Percentiles rank a stretch among this genome's conserved stretches.
Conservation (phyloP, 192 early-diverging fungal genomes). For the Coemansia sp. region DNA sequence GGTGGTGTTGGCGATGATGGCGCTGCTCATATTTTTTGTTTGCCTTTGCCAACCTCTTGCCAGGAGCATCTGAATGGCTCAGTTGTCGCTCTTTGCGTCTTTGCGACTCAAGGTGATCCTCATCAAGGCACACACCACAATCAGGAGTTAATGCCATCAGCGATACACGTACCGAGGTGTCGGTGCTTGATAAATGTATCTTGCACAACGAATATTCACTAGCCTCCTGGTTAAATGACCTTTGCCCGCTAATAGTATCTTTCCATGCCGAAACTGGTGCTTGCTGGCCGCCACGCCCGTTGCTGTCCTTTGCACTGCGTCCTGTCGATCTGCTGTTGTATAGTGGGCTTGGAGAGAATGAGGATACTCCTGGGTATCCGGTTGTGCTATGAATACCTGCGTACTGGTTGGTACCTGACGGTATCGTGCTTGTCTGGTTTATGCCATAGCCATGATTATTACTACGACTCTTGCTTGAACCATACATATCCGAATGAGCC, state of each 20-base stretch:
- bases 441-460: neutral
- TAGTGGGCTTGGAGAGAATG: neutral
- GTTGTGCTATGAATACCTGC: neutral
- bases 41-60: constrained; percentile 10
- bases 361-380: neutral
- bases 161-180: constrained; percentile 38
- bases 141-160: constrained; percentile 51
- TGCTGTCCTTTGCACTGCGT: neutral
- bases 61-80: constrained; percentile 18
- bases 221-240: constrained; percentile 27
- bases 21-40: constrained; percentile 5
- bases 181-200: constrained; percentile 40
- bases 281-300: neutral
- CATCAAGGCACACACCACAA: constrained; percentile 35
- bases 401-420: neutral
- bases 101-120: constrained; percentile 23
- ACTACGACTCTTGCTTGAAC: neutral
- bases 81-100: constrained; percentile 33
- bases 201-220: constrained; percentile 43
- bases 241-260: constrained; percentile 5
- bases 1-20: constrained; percentile 1
- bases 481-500: neutral
- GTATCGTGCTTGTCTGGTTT: neutral
- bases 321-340: neutral
- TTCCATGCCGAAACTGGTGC: neutral